These are phyloP conservation scores for Plasmodium berghei DNA, from an alignment of 169 alveolate species.

Conservation along the genomic window DNA sequence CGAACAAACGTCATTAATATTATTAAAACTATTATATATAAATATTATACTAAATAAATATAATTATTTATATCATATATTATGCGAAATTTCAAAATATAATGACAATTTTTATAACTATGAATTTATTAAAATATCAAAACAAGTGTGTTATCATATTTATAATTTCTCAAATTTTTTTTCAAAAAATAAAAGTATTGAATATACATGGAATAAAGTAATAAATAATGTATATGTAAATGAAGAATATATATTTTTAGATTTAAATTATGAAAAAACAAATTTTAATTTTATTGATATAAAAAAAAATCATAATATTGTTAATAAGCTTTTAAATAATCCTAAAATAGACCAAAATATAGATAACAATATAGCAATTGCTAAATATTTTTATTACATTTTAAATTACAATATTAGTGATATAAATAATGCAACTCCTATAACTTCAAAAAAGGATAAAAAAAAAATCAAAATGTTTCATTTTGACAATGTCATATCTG, in stretches of 20 bases:
- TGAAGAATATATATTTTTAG: slow-evolving; percentile 47
- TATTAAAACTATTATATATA: slow-evolving; percentile 52
- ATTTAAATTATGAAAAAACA: slow-evolving; percentile 46
- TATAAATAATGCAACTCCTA: slow-evolving; percentile 7
- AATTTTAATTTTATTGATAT: slow-evolving; percentile 10
- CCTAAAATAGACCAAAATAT: slow-evolving; percentile 31
- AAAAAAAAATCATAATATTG: neutral
- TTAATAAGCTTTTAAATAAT: slow-evolving; percentile 3
- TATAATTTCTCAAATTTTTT: slow-evolving; percentile 56
- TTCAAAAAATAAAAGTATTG: slow-evolving; percentile 39
- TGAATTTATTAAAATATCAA: slow-evolving; percentile 37
- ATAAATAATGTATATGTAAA: slow-evolving; percentile 33
- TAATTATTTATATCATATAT: slow-evolving; percentile 34
- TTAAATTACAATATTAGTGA: slow-evolving; percentile 29
- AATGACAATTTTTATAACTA: slow-evolving; percentile 16
- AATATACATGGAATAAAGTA: slow-evolving; percentile 40
- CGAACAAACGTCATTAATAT: slow-evolving; percentile 37
- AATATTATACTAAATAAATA: slow-evolving; percentile 40
- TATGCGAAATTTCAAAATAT: slow-evolving; percentile 54
- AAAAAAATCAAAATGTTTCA: slow-evolving; percentile 66
- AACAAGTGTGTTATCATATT: slow-evolving; percentile 68
- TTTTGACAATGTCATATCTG: slow-evolving; percentile 56
- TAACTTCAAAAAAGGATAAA: slow-evolving; percentile 35
- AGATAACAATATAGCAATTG: slow-evolving; percentile 48
- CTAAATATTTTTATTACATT: slow-evolving; percentile 51